These are phyloP conservation scores for Harringtonia lauricola DNA, from an alignment of 2,329 filamentous ascomycete species.

Conservation along the genomic window DNA sequence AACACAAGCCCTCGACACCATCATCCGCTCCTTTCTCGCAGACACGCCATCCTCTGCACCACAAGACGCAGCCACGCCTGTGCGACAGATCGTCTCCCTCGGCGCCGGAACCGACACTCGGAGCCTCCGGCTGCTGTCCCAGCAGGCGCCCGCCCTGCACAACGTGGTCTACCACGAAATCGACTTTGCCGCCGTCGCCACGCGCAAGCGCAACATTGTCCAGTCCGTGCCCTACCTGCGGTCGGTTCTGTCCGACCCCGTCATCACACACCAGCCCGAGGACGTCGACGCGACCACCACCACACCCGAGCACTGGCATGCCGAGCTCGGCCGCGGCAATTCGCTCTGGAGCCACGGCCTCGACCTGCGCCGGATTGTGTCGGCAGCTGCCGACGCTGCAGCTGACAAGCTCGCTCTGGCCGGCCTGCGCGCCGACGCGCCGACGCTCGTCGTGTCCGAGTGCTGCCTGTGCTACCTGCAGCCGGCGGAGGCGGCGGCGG, in stretches of 20 bases:
- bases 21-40: slow-evolving; percentile 62
- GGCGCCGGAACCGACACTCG: slow-evolving; percentile 92
- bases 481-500: slow-evolving; percentile 47
- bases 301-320: slow-evolving; percentile 27
- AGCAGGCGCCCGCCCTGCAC: slow-evolving; percentile 17
- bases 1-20: slow-evolving; percentile 68
- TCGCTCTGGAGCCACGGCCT: slow-evolving; percentile 50
- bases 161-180: slow-evolving; percentile 77
- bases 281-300: neutral
- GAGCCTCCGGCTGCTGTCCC: slow-evolving; percentile 60
- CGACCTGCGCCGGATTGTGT: slow-evolving; percentile 53
- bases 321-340: slow-evolving; percentile 24
- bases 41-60: slow-evolving; percentile 5
- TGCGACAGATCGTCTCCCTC: slow-evolving; percentile 79
- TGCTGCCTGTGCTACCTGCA: slow-evolving; percentile 90
- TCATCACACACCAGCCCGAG: slow-evolving; percentile 1
- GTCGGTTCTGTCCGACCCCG: slow-evolving; percentile 24
- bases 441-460: slow-evolving; percentile 84
- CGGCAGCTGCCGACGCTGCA: neutral
- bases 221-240: slow-evolving; percentile 33
- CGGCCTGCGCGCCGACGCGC: slow-evolving; percentile 44
- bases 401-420: slow-evolving; percentile 15
- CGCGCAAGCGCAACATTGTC: slow-evolving; percentile 48
- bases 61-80: slow-evolving; percentile 12
- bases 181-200: slow-evolving; percentile 71